Percentiles rank a stretch among this genome's conserved stretches.
Conservation (phyloP, 805 yeast species). For the Pichia manshurica region DNA sequence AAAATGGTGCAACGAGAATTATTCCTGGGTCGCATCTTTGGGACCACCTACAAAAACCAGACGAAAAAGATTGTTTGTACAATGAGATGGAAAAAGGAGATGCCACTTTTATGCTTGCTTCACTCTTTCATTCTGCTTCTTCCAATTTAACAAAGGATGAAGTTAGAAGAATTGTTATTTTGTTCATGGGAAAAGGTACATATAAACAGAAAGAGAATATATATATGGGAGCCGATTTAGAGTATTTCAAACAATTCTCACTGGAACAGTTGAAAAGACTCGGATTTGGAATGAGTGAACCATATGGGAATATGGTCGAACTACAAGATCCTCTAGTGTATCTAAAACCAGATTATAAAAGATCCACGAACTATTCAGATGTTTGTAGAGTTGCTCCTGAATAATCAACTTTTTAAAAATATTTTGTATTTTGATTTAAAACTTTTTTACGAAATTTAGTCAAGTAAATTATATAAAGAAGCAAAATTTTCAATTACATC, state of each 20-base stretch:
- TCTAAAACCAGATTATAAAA: slow-evolving; percentile 12
- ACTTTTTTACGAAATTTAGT: neutral
- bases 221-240: slow-evolving; percentile 21
- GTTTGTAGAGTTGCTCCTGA: slow-evolving; percentile 4
- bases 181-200: slow-evolving; percentile 28
- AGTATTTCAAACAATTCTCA: slow-evolving; percentile 21
- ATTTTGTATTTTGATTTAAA: neutral
- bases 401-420: neutral
- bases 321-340: slow-evolving; percentile 16
- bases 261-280: slow-evolving; percentile 17
- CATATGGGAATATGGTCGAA: slow-evolving; percentile 17
- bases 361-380: slow-evolving; percentile 8
- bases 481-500: slow-evolving; percentile 4
- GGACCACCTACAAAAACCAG: slow-evolving; percentile 22
- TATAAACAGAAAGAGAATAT: slow-evolving; percentile 30
- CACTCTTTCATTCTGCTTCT: slow-evolving; percentile 29
- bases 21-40: slow-evolving; percentile 31
- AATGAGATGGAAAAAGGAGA: slow-evolving; percentile 31
- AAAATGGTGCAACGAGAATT: slow-evolving; percentile 29
- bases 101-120: slow-evolving; percentile 28
- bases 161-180: slow-evolving; percentile 22
- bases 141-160: slow-evolving; percentile 26
- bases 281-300: slow-evolving; percentile 21
- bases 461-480: neutral
- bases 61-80: slow-evolving; percentile 20